phyloP scores from a whole-genome alignment of 2,329 filamentous ascomycete genomes.

The Nigrospora oryzae region DNA sequence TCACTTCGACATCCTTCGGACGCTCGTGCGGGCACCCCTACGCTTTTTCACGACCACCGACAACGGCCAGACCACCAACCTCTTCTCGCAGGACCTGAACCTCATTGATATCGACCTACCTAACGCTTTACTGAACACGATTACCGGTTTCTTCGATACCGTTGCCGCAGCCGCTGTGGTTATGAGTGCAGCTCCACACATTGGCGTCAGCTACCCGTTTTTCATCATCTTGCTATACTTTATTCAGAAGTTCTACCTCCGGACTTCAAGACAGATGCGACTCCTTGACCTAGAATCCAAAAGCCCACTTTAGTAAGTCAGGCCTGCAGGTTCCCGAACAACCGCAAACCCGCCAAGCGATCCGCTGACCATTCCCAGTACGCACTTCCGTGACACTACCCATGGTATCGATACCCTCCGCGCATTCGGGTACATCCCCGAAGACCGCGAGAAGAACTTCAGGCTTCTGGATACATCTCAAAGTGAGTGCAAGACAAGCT shows the following conservation, averaged over 20 bases:
- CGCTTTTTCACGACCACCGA: slow-evolving; percentile 32
- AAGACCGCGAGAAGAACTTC: slow-evolving; percentile 31
- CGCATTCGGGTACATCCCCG: slow-evolving; percentile 37
- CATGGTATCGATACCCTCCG: slow-evolving; percentile 38
- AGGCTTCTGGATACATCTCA: slow-evolving; percentile 38
- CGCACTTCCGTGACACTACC: slow-evolving; percentile 37
- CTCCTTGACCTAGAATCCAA: slow-evolving; percentile 55
- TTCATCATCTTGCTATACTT: slow-evolving; percentile 35
- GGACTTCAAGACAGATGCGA: slow-evolving; percentile 51
- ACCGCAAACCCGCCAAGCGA: too few species aligned
- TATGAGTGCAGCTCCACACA: slow-evolving; percentile 29
- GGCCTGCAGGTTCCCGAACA: not conserved
- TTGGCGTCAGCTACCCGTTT: slow-evolving; percentile 41
- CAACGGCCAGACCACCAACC: slow-evolving; percentile 28
- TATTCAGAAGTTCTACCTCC: slow-evolving; percentile 49
- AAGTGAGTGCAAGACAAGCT: slow-evolving; percentile 1
- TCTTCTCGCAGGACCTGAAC: slow-evolving; percentile 36
- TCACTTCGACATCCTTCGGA: slow-evolving; percentile 12
- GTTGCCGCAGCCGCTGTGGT: slow-evolving; percentile 40
- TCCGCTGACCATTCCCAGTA: slow-evolving; percentile 8
- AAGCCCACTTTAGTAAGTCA: slow-evolving; percentile 42
- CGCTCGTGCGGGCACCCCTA: slow-evolving; percentile 27
- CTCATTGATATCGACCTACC: slow-evolving; percentile 32
- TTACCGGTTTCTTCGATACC: slow-evolving; percentile 11
- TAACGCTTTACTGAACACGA: slow-evolving; percentile 20